A percentile compares a stretch with the other conserved stretches of the same genome.
phyloP scores from a whole-genome alignment of 345 rosid genomes.

The Hibiscus mutabilis region DNA sequence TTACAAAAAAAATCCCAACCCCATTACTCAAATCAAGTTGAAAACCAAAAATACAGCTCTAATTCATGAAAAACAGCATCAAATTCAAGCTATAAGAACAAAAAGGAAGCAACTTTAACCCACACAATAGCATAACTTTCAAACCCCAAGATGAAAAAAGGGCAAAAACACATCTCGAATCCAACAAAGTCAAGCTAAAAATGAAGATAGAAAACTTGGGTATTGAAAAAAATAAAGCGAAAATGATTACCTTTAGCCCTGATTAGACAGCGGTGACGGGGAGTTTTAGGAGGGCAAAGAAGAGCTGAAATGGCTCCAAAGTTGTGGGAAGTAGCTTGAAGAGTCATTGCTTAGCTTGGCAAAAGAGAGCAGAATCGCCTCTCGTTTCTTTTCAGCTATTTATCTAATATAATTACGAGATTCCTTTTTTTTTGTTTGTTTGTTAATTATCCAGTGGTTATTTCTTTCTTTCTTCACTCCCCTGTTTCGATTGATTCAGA shows the following conservation, averaged over 20 bases:
- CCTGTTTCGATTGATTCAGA: neutral
- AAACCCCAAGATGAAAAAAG: neutral
- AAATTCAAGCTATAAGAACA: neutral
- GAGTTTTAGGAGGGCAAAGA: constrained; percentile 26
- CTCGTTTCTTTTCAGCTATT: neutral
- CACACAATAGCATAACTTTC: neutral
- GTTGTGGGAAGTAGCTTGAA: constrained; percentile 43
- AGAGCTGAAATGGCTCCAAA: constrained; percentile 35
- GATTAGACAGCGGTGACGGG: constrained; percentile 33
- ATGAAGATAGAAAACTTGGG: neutral
- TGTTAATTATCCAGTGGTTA: neutral
- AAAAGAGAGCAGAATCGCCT: neutral
- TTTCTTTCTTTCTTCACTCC: neutral
- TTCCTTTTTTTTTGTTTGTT: neutral
- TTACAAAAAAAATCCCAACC: neutral
- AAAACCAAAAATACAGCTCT: neutral
- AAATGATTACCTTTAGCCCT: constrained; percentile 39
- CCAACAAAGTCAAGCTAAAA: constrained; percentile 1
- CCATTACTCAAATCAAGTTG: neutral
- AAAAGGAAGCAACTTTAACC: neutral
- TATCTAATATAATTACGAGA: neutral
- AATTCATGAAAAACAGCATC: neutral
- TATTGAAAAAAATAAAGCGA: neutral
- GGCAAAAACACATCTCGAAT: neutral
- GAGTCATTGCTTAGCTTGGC: constrained; percentile 28